phyloP scores from a whole-genome alignment of 2,329 filamentous ascomycete species.

The Pseudogymnoascus pannorum region DNA sequence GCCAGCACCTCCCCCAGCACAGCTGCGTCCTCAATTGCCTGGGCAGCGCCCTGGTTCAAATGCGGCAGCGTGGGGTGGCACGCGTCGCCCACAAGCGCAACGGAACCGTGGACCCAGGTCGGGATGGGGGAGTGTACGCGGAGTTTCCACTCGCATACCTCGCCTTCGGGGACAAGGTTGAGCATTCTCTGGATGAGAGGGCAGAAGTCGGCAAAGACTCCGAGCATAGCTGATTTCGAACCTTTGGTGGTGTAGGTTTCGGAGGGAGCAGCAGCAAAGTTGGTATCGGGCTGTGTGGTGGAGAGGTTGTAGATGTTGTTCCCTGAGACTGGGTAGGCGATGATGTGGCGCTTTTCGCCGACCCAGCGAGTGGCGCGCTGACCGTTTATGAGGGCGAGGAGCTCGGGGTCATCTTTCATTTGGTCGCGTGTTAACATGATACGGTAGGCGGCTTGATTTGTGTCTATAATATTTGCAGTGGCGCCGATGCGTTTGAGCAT shows the following conservation, averaged over 20 bases:
- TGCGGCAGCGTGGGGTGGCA: slow-evolving; percentile 63
- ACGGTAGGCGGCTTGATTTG: slow-evolving; percentile 69
- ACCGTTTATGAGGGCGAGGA: slow-evolving; percentile 58
- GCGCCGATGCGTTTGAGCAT: slow-evolving; percentile 45
- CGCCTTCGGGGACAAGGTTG: slow-evolving; percentile 51
- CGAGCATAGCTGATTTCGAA: slow-evolving; percentile 52
- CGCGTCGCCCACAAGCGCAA: slow-evolving; percentile 54
- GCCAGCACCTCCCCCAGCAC: slow-evolving; percentile 48
- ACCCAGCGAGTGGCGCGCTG: slow-evolving; percentile 69
- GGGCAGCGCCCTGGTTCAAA: slow-evolving; percentile 59
- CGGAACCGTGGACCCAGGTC: slow-evolving; percentile 50
- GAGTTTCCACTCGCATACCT: slow-evolving; percentile 59
- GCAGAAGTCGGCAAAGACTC: slow-evolving; percentile 56
- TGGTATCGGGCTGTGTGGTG: slow-evolving; percentile 52
- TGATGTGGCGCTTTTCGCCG: slow-evolving; percentile 66
- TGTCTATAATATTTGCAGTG: slow-evolving; percentile 51
- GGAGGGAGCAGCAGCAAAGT: slow-evolving; percentile 50
- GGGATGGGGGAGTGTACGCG: slow-evolving; percentile 50
- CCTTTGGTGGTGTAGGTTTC: slow-evolving; percentile 57
- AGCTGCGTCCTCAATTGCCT: slow-evolving; percentile 61
- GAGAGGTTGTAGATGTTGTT: slow-evolving; percentile 61
- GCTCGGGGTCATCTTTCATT: slow-evolving; percentile 59
- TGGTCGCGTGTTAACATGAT: slow-evolving; percentile 66
- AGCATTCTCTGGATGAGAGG: slow-evolving; percentile 52
- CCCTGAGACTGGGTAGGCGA: slow-evolving; percentile 66